Conservation (phyloP, 352 stramenopile species). For the Globisporangium carolinianum region DNA sequence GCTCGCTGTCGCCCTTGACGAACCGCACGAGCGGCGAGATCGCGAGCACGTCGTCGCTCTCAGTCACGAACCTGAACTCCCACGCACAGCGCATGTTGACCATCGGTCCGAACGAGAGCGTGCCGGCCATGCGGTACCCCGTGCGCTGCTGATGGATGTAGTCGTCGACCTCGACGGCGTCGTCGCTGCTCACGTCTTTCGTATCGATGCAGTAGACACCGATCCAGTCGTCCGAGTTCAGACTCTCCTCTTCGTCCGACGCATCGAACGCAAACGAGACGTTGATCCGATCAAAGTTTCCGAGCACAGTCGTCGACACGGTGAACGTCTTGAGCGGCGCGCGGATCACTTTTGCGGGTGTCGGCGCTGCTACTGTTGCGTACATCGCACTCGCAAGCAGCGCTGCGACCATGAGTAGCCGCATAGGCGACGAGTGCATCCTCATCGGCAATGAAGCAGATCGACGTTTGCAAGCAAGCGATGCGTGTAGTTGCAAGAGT, state of each 20-base stretch:
- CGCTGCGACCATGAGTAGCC: neutral
- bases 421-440: neutral
- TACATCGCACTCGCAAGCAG: neutral
- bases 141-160: constrained; percentile 12
- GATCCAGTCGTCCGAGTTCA: constrained; percentile 13
- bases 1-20: constrained; percentile 27
- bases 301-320: constrained; percentile 10
- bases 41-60: constrained; percentile 20
- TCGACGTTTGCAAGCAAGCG: too few species aligned
- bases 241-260: constrained; percentile 3
- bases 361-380: neutral
- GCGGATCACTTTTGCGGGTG: constrained; percentile 1
- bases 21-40: constrained; percentile 30
- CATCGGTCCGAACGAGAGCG: constrained; percentile 15
- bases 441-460: too few species aligned
- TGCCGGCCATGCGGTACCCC: neutral
- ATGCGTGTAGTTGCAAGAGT: too few species aligned
- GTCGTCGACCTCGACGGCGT: neutral
- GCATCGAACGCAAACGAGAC: constrained; percentile 22
- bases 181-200: neutral
- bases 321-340: constrained; percentile 8
- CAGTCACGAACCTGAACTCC: constrained; percentile 24
- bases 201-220: constrained; percentile 14
- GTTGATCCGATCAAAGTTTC: constrained; percentile 25
- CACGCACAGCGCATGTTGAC: constrained; percentile 27